phyloP scores from a whole-genome alignment of 495 filamentous ascomycete species.

The Podospora pseudoanserina region DNA sequence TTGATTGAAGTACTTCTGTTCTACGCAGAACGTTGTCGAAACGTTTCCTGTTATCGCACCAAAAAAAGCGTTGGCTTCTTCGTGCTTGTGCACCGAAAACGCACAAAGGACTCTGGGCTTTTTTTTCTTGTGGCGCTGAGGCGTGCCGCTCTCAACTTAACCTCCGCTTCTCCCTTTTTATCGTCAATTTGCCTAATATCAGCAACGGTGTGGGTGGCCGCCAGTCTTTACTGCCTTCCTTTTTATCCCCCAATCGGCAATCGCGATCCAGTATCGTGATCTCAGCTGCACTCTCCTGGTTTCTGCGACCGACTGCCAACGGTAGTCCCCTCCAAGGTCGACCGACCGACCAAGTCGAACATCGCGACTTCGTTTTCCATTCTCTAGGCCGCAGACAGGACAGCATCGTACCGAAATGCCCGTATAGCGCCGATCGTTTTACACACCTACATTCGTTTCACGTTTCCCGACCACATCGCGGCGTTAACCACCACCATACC shows the following conservation, averaged over 20 bases:
- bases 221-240: background rate
- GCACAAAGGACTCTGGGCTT: background rate
- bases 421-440: background rate
- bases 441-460: background rate
- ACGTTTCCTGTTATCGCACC: background rate
- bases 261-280: background rate
- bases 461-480: background rate
- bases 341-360: background rate
- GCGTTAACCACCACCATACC: background rate
- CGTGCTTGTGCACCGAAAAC: background rate
- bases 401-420: background rate
- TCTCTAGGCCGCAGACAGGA: background rate
- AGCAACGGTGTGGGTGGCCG: background rate
- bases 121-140: background rate
- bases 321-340: background rate
- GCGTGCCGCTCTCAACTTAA: background rate
- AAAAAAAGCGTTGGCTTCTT: background rate
- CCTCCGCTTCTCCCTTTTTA: background rate
- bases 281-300: background rate
- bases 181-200: slow-evolving; percentile 4
- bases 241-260: background rate
- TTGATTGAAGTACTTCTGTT: background rate
- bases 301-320: background rate
- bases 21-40: background rate
- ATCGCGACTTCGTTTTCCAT: background rate